Percentiles rank a stretch among this genome's conserved stretches.
These are phyloP conservation scores for Nowakowskiella sp. DNA, from an alignment of 192 early-diverging fungal species.

Conservation along the genomic window DNA sequence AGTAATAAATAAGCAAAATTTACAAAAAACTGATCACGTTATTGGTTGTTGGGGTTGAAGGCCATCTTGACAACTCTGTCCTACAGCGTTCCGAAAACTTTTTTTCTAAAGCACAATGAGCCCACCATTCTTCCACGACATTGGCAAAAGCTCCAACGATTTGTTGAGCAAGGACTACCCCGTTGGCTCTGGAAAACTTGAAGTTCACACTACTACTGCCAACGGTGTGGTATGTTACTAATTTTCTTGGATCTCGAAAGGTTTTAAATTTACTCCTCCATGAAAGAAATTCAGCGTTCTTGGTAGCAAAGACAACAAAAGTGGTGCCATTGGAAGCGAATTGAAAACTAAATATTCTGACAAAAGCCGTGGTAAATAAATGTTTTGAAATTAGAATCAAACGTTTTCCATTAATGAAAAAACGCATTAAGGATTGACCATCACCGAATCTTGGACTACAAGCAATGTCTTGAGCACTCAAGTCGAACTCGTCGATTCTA, in stretches of 20 bases:
- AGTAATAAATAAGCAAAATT: no score
- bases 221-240: constrained; percentile 83
- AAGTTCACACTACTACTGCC: constrained; percentile 92
- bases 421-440: constrained; percentile 53
- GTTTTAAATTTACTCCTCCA: neutral
- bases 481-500: constrained; percentile 87
- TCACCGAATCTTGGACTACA: constrained; percentile 97
- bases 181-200: constrained; percentile 85
- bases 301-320: constrained; percentile 91
- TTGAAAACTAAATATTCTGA: constrained; percentile 97
- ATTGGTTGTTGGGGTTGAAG: no score
- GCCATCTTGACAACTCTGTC: no score
- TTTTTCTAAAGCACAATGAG: constrained; percentile 19
- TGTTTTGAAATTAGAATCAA: constrained; percentile 5
- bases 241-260: neutral
- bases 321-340: constrained; percentile 87
- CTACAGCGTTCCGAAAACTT: no score
- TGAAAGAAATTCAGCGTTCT: constrained; percentile 87
- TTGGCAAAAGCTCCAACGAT: constrained; percentile 92
- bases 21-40: no score
- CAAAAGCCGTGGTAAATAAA: constrained; percentile 70
- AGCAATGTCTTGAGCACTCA: constrained; percentile 84
- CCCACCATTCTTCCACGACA: constrained; percentile 84
- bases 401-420: neutral
- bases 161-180: constrained; percentile 97